A percentile compares a stretch with the other conserved stretches of the same genome.
Conservation (phyloP, 768 basidiomycete species). For the Tylopilus intermedius region DNA sequence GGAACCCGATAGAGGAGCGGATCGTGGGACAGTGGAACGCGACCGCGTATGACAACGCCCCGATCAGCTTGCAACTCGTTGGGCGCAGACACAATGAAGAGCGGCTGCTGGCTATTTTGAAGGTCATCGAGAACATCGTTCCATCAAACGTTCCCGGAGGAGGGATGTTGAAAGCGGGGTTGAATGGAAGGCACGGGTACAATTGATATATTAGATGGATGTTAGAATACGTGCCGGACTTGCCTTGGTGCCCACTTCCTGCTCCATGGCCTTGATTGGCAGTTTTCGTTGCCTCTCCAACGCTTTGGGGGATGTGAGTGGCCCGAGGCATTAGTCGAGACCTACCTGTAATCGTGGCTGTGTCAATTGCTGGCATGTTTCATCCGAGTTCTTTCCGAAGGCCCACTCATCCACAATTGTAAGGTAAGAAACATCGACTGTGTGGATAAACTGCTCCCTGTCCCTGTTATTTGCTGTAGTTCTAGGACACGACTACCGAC, state of each 20-base stretch:
- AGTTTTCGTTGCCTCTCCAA: too few species aligned
- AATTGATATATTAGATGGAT: background rate
- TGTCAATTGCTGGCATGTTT: background rate
- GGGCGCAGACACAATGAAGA: conserved; percentile 50
- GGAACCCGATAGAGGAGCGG: conserved; percentile 35
- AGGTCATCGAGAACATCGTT: conserved; percentile 33
- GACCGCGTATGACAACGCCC: conserved; percentile 38
- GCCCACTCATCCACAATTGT: too few species aligned
- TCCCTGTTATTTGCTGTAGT: conserved; percentile 1
- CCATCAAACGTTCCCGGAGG: conserved; percentile 14
- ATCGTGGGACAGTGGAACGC: conserved; percentile 40
- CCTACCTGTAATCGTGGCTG: background rate
- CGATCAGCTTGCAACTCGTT: conserved; percentile 45
- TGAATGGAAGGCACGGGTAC: conserved; percentile 12
- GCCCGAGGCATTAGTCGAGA: background rate
- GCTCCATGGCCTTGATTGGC: conserved; percentile 4
- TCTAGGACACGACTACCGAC: background rate
- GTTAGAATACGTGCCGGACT: conserved; percentile 2
- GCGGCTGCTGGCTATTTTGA: conserved; percentile 41
- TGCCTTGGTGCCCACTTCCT: conserved; percentile 9
- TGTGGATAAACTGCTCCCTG: background rate
- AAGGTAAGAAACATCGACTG: background rate
- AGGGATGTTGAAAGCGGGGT: background rate
- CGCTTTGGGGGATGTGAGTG: conserved; percentile 11
- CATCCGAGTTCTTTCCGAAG: background rate